Evolutionary conservation across 108 stramenopile genomes (phyloP), one percentile per base, ranked within the genome.

Genomic region (Cyclostephanos invisitatus): DNA sequence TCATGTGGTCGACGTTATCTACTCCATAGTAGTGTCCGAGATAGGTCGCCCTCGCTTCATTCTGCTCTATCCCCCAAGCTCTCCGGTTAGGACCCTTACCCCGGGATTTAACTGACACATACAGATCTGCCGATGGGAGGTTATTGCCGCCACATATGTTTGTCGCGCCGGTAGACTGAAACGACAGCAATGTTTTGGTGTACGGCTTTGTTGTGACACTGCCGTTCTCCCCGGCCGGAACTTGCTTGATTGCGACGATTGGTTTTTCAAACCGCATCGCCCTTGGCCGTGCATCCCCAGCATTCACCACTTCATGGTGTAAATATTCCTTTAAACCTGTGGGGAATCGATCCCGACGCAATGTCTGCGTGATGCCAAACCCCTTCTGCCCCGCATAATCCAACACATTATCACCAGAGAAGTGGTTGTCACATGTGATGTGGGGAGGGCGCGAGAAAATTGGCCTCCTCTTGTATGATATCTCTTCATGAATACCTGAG

Each of bases 341-440:
- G 2, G 72, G 72, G 7, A 55, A 27, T 2, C 50, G 40, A 44
- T 73, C 47, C 1, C 64, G 60, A 3, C 61, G 29, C 2, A 12
- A 27, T 10, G 65, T 73, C 11, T 5, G 2, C 1, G 62, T 73
- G 2, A 46, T 8, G 18, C 64, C 72, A 55, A 50, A 65, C 12
- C 64, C 63, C 29, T 57, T 65, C 12, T 18, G 4, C 0, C 72
- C 65, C 28, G 8, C 5, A 38, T 25, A 29, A 48, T 63, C 63
- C 32, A 48, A 6, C 9, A 73, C 14, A 1, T 36, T 4, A 42
- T 51, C 21, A 7, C 62, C 50, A 20, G 62, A 65, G 55, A 73
- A 73, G 28, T 51, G 46, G 15, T 73, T 73, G 48, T 73, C 72
- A 44, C 44, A 38, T 2, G 59, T 61, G 35, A 67, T 35, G 22